Evolutionary conservation across 2,329 filamentous ascomycete genomes (phyloP), one percentile per base, ranked within the genome.

Genomic region (Aspergillus sp.): DNA sequence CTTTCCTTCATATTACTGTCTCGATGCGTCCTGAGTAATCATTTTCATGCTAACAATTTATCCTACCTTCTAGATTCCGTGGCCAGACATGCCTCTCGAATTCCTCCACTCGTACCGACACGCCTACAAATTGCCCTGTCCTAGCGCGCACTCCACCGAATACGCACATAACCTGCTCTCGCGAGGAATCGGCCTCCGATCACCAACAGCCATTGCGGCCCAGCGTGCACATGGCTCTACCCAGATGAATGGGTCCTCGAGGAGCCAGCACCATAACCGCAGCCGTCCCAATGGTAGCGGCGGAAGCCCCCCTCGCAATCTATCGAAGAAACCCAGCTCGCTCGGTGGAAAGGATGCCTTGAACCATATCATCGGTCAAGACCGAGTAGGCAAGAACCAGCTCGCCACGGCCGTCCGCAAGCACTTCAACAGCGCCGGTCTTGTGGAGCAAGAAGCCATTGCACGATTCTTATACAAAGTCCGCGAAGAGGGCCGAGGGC

Each of bases 51-150:
- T 60, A 56, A 62, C 27, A 12, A 56, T 51, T 24, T 39, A 12
- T 46, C 57, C 39, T 37, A 39, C 34, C 6, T 2, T 48, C 15
- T 44, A 79, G 77, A 75, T 79, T 57, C 65, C 73, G 53, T 80
- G 77, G 77, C 65, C 74, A 45, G 69, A 72, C 37, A 73, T 79
- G 64, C 72, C 77, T 33, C 70, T 77, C 62, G 70, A 75, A 15
- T 71, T 79, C 61, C 77, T 81, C 47, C 77, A 80, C 65, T 73
- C 77, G 60, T 81, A 81, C 67, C 75, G 79, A 56, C 76, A 80
- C 57, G 74, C 75, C 63, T 77, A 80, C 64, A 78, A 75, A 64
- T 71, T 81, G 34, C 65, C 74, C 51, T 75, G 72, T n/a, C 74
- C 77, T 22, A 73, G 74, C 59, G 73, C 76, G 53, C 80, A 73